phyloP scores from a whole-genome alignment of 1,284 basidiomycete species.

The Cryptococcus depauperatus region DNA sequence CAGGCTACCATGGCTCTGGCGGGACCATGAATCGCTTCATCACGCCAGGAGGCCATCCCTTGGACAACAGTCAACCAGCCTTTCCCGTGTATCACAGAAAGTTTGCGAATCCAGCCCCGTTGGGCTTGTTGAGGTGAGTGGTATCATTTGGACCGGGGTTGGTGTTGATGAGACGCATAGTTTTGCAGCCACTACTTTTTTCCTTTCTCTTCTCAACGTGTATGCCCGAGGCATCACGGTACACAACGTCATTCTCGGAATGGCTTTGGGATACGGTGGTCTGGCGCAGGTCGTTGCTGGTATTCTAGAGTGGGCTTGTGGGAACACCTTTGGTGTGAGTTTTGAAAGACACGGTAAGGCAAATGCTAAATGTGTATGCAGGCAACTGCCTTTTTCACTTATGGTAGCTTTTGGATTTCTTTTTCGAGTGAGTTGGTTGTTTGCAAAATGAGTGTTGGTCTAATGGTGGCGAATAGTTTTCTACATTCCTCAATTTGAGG shows the following conservation, averaged over 20 bases:
- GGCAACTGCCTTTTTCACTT: slow-evolving; percentile 66
- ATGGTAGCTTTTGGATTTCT: slow-evolving; percentile 77
- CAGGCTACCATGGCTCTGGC: slow-evolving; percentile 22
- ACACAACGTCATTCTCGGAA: slow-evolving; percentile 72
- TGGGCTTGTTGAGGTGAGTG: slow-evolving; percentile 45
- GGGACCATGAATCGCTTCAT: slow-evolving; percentile 31
- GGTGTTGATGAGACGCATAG: slow-evolving; percentile 4
- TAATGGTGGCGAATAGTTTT: slow-evolving; percentile 14
- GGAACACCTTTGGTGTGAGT: slow-evolving; percentile 51
- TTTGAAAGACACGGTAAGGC: neutral
- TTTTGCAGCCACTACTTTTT: slow-evolving; percentile 51
- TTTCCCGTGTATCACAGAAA: slow-evolving; percentile 45
- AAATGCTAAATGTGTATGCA: neutral
- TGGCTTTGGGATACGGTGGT: slow-evolving; percentile 75
- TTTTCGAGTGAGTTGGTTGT: slow-evolving; percentile 42
- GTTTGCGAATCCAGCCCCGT: slow-evolving; percentile 51
- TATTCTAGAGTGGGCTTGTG: slow-evolving; percentile 61
- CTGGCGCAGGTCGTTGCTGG: slow-evolving; percentile 58
- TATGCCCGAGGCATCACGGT: slow-evolving; percentile 42
- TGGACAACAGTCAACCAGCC: slow-evolving; percentile 43
- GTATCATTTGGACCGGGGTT: neutral
- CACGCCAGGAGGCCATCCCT: slow-evolving; percentile 46
- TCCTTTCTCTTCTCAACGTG: slow-evolving; percentile 48
- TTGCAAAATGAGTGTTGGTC: neutral
- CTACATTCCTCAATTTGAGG: slow-evolving; percentile 46